A percentile compares a stretch with the other conserved stretches of the same genome.
Conservation (phyloP, 106 monocot species). For the Allium fistulosum region DNA sequence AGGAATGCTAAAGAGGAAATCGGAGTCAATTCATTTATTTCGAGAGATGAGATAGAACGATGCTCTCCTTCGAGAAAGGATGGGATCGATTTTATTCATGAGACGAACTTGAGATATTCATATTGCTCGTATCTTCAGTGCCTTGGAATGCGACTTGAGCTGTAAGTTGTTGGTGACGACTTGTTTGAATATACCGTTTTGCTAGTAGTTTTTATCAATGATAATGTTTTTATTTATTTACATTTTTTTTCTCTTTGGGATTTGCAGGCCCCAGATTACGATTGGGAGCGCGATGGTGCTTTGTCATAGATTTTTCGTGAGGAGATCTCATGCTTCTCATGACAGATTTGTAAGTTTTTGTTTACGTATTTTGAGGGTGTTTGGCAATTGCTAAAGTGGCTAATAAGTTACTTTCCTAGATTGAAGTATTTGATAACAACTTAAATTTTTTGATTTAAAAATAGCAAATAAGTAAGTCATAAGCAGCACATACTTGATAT, state of each 20-base stretch:
- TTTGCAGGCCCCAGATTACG: conserved; percentile 83
- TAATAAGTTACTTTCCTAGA: no score
- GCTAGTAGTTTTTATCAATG: background rate
- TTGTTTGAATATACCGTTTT: no score
- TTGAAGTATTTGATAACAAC: no score
- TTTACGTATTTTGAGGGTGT: no score
- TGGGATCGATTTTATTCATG: conserved; percentile 50
- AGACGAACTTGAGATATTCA: conserved; percentile 65
- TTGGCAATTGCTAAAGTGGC: no score
- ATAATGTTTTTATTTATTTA: background rate
- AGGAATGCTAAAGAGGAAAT: background rate
- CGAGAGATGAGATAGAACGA: conserved; percentile 82
- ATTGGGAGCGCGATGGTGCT: conserved; percentile 76
- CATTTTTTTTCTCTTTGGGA: background rate
- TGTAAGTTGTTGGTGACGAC: conserved; percentile 32
- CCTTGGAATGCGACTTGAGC: conserved; percentile 53
- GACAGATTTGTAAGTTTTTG: conserved; percentile 84
- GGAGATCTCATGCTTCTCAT: conserved; percentile 89
- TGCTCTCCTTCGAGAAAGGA: conserved; percentile 91
- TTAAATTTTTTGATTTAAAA: background rate
- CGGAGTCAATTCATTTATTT: conserved; percentile 19
- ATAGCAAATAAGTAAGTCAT: no score
- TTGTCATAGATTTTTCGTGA: conserved; percentile 83
- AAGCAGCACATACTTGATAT: no score
- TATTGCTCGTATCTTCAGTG: conserved; percentile 74